phyloP scores from a whole-genome alignment of 768 basidiomycete species.

The Naematelia aurantialba region DNA sequence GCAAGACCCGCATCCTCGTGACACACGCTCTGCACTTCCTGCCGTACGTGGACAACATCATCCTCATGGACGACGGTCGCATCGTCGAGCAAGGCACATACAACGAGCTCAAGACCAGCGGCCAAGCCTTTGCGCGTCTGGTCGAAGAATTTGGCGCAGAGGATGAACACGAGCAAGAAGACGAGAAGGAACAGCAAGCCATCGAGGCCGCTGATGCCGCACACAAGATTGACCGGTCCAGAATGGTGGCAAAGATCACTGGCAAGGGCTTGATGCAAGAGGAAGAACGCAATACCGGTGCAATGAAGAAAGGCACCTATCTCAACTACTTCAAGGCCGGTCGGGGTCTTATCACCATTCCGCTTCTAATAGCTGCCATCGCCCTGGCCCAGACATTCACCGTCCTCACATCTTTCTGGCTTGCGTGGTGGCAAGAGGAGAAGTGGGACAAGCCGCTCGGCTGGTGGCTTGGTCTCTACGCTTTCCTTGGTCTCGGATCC shows the following conservation, averaged over 20 bases:
- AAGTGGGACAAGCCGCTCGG: slow-evolving; percentile 47
- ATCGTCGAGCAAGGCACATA: slow-evolving; percentile 80
- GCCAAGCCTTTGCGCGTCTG: slow-evolving; percentile 69
- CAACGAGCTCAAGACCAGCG: slow-evolving; percentile 61
- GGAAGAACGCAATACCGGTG: slow-evolving; percentile 77
- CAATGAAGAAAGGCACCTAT: slow-evolving; percentile 58
- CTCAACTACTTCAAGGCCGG: slow-evolving; percentile 65
- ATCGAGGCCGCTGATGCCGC: slow-evolving; percentile 43
- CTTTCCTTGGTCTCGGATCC: slow-evolving; percentile 66
- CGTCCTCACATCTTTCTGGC: slow-evolving; percentile 62
- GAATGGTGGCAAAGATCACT: slow-evolving; percentile 51
- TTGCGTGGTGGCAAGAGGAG: slow-evolving; percentile 80
- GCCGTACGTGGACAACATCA: slow-evolving; percentile 80
- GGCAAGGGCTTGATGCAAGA: slow-evolving; percentile 66
- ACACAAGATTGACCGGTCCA: slow-evolving; percentile 49
- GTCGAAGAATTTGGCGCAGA: slow-evolving; percentile 73
- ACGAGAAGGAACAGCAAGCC: slow-evolving; percentile 53
- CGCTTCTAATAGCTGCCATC: slow-evolving; percentile 62
- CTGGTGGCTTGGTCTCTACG: slow-evolving; percentile 75
- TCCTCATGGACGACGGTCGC: slow-evolving; percentile 68
- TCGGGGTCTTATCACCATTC: slow-evolving; percentile 63
- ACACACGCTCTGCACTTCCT: slow-evolving; percentile 90
- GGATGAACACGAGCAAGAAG: slow-evolving; percentile 55
- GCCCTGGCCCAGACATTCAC: slow-evolving; percentile 65
- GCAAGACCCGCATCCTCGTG: slow-evolving; percentile 80